Evolutionary conservation across 257 asterid genomes (phyloP).

Genomic region (Solanum sitiens): DNA sequence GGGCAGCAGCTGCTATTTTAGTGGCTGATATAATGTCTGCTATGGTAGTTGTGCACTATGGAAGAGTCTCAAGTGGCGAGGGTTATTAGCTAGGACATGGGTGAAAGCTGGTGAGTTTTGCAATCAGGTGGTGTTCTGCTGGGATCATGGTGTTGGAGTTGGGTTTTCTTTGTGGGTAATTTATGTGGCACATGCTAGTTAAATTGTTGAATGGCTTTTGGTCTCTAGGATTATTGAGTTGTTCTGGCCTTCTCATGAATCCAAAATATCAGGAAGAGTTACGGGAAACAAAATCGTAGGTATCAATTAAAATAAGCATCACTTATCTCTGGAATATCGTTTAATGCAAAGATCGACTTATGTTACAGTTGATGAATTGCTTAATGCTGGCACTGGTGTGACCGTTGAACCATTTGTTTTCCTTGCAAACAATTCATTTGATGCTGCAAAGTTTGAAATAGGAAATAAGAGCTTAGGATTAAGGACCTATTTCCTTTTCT

Average conservation of each 20-base stretch:
- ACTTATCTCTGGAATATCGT: neutral
- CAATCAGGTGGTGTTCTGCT: neutral
- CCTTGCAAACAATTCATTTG: neutral
- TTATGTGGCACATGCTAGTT: neutral
- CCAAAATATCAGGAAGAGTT: neutral
- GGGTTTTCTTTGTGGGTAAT: neutral
- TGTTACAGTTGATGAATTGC: neutral
- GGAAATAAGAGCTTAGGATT: neutral
- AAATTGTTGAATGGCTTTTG: neutral
- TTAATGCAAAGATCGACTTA: neutral
- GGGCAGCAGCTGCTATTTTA: neutral
- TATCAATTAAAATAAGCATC: neutral
- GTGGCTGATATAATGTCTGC: neutral
- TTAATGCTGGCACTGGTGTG: neutral
- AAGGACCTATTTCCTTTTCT: neutral
- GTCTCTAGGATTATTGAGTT: neutral
- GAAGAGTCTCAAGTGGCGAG: neutral
- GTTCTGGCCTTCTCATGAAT: neutral
- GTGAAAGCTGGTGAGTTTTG: neutral
- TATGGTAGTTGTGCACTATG: neutral
- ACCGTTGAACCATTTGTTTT: neutral
- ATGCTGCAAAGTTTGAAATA: neutral
- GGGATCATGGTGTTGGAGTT: neutral
- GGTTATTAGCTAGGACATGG: neutral
- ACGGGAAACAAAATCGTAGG: neutral